Base-by-base conservation (phyloP, 805 yeast species). In the Lipomyces japonicus region DNA sequence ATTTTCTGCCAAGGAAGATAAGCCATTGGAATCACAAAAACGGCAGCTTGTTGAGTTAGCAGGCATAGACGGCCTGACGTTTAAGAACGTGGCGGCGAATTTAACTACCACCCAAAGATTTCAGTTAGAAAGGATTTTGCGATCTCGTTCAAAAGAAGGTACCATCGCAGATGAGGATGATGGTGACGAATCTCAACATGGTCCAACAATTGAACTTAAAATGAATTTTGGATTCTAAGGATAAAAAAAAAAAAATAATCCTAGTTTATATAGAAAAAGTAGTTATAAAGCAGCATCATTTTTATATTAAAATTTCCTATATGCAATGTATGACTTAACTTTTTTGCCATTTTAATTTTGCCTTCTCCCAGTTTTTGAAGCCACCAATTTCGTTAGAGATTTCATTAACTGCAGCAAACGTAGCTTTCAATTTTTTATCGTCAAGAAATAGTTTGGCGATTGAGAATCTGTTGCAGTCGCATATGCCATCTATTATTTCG, bases 31-130 rank as follows among this genome's bases (percentile, higher is more conserved):
- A 24, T 26, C 30, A 19, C 53, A 46, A 55, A 26, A 62, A 44
- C 36, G 53, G 49, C 38, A 54, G 47, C 59, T 70, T 10, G 50
- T 70, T 12, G 65, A 61, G 39, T 53, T 70, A 18, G 66, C 69
- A 2, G 44, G 53, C 10, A 42, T 53, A 19, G 66, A 68, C 39
- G 59, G 66, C 7, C 51, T 46, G 16, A 46, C 58, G 23, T 70
- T 70, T 71, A 72, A 62, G 42, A 43, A 21, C 44, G 68, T 30
- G 63, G 81, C 38, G 75, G 79, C 63, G 62, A 60, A 30, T 57
- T 80, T 64, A 75, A 76, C 44, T 70, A 75, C 55, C 45, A 62
- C 22, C 62, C 70, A 51, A 50, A 56, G 46, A 44, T 46, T 35
- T 40, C 36, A 38, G 34, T 43, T 34, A 54, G 58, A 36, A 57